These are phyloP conservation scores for Asterophora parasitica DNA, from an alignment of 768 basidiomycete genomes.

Conservation along the genomic window DNA sequence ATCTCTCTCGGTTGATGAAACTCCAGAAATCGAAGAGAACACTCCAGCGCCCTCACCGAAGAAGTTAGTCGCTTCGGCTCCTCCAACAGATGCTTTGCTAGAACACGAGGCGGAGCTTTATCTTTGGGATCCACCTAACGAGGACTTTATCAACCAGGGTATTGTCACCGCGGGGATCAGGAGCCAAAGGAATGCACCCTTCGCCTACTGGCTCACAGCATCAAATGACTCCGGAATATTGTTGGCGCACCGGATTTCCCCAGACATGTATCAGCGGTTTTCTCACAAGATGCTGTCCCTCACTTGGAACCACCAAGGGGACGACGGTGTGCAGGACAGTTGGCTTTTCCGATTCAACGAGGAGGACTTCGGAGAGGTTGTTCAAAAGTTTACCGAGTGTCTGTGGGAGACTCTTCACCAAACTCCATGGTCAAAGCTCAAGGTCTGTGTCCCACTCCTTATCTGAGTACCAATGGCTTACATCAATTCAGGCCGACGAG, in stretches of 20 bases:
- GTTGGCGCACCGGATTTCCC: conserved; percentile 58
- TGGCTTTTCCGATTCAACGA: conserved; percentile 78
- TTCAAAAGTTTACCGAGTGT: conserved; percentile 58
- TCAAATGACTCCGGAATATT: conserved; percentile 43
- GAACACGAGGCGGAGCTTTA: conserved; percentile 54
- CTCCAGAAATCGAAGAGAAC: neutral
- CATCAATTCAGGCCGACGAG: conserved; percentile 62
- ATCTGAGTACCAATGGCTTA: neutral
- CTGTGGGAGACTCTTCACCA: conserved; percentile 81
- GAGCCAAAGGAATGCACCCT: conserved; percentile 38
- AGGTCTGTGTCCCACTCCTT: conserved; percentile 40
- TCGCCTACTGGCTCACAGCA: conserved; percentile 57
- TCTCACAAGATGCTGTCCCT: conserved; percentile 60
- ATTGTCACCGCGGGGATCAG: conserved; percentile 52
- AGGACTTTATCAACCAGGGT: conserved; percentile 49
- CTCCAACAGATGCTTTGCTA: conserved; percentile 25
- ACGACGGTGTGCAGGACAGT: conserved; percentile 53
- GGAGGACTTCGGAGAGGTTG: conserved; percentile 56
- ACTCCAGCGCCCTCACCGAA: conserved; percentile 2
- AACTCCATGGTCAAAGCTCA: conserved; percentile 72
- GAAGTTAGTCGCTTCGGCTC: conserved; percentile 16
- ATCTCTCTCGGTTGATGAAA: conserved; percentile 4
- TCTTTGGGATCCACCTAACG: conserved; percentile 50
- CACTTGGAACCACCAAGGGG: conserved; percentile 80
- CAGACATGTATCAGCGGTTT: conserved; percentile 72